phyloP scores from a whole-genome alignment of 129 eudicot genomes.

The Flaveria robusta region DNA sequence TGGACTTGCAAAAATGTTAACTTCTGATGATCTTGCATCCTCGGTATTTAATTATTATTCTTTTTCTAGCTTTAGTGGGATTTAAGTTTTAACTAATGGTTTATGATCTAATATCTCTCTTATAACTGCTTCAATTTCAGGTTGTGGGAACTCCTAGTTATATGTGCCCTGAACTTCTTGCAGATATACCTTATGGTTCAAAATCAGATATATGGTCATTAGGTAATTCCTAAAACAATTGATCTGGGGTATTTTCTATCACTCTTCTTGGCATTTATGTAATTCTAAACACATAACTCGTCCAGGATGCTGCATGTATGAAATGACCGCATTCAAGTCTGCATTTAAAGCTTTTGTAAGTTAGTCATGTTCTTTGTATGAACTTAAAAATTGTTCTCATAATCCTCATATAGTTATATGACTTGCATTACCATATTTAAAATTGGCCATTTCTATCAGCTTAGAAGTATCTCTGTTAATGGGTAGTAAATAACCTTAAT shows the following conservation, averaged over 20 bases:
- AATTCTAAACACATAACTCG: conserved; percentile 17
- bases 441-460: background rate
- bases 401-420: background rate
- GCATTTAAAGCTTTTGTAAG: conserved; percentile 99
- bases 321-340: conserved; percentile 89
- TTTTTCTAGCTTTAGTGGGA: background rate
- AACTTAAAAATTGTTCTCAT: background rate
- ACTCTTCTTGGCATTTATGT: background rate
- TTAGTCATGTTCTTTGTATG: conserved; percentile 1
- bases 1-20: conserved; percentile 95
- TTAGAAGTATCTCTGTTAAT: background rate
- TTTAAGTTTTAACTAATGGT: conserved; percentile 13
- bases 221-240: conserved; percentile 46
- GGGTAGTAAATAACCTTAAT: background rate
- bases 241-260: background rate
- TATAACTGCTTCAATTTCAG: conserved; percentile 38
- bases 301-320: conserved; percentile 95
- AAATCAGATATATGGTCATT: conserved; percentile 99
- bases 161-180: conserved; percentile 99
- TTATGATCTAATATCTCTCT: conserved; percentile 3
- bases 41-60: conserved; percentile 56
- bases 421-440: background rate
- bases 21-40: conserved; percentile 91
- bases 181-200: conserved; percentile 98
- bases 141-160: conserved; percentile 98